Percentiles rank a stretch among this genome's conserved stretches.
Conservation (phyloP, 2,329 filamentous ascomycete species). For the Fusarium praegraminearum region DNA sequence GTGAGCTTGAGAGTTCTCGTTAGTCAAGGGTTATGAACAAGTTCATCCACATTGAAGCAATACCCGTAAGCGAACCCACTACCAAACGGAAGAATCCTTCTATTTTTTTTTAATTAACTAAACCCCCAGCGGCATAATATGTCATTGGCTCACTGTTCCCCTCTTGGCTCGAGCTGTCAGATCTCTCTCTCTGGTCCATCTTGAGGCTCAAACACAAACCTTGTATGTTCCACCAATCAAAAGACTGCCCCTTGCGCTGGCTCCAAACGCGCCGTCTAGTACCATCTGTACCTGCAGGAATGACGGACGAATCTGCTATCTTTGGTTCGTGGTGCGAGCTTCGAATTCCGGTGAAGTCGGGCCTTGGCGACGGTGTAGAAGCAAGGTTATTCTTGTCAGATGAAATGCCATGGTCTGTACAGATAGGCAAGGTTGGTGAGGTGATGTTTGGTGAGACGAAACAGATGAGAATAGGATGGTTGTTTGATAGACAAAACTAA, state of each 20-base stretch:
- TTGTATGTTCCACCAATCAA: slow-evolving; percentile 47
- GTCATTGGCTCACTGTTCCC: background rate
- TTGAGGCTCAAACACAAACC: slow-evolving; percentile 48
- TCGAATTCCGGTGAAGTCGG: slow-evolving; percentile 49
- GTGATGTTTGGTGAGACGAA: slow-evolving; percentile 6
- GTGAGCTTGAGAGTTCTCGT: background rate
- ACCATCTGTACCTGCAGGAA: background rate
- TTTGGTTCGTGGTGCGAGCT: slow-evolving; percentile 33
- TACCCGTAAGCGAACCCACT: background rate
- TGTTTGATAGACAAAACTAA: slow-evolving; percentile 16
- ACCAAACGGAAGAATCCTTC: slow-evolving; percentile 4
- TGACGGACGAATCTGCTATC: slow-evolving; percentile 9
- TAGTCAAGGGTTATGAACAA: background rate
- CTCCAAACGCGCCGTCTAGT: slow-evolving; percentile 35
- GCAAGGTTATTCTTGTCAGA: background rate
- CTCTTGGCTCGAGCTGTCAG: background rate
- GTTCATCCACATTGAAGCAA: background rate
- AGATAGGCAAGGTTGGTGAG: too few species aligned
- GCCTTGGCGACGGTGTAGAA: slow-evolving; percentile 37
- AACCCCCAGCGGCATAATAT: slow-evolving; percentile 12
- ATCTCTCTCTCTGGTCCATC: background rate
- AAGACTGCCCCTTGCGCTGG: slow-evolving; percentile 45
- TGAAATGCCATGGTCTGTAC: background rate
- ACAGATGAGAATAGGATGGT: background rate
- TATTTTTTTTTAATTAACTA: background rate